A percentile compares a stretch with the other conserved stretches of the same genome.
Evolutionary conservation across 1,139 yeast species (phyloP).

Genomic region (Candida pseudocylindracea): DNA sequence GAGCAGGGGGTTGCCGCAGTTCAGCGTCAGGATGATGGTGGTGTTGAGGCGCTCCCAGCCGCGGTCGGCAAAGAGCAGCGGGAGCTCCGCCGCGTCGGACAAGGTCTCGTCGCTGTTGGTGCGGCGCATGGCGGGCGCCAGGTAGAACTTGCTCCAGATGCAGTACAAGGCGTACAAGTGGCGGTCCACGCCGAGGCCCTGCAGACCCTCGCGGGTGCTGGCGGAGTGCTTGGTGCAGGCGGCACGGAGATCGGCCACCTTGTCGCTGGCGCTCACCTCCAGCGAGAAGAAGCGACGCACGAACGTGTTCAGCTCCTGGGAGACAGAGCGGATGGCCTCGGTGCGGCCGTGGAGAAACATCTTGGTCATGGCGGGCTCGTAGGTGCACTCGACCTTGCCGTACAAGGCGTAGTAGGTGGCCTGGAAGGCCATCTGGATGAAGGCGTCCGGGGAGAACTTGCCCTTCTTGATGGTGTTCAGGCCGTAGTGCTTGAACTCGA

Average conservation of each 20-base stretch:
- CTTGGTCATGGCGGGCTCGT: slow-evolving; percentile 94
- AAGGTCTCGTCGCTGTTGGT: slow-evolving; percentile 1
- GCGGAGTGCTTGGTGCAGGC: slow-evolving; percentile 55
- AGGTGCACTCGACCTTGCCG: slow-evolving; percentile 84
- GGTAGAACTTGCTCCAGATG: slow-evolving; percentile 65
- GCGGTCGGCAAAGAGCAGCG: slow-evolving; percentile 37
- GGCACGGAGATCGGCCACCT: slow-evolving; percentile 32
- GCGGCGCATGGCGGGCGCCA: slow-evolving; percentile 3
- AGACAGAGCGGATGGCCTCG: slow-evolving; percentile 74
- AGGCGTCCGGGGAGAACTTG: slow-evolving; percentile 89
- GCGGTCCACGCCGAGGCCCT: slow-evolving; percentile 77
- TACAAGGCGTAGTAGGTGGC: slow-evolving; percentile 81
- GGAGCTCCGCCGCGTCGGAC: slow-evolving; percentile 3
- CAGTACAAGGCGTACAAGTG: slow-evolving; percentile 75
- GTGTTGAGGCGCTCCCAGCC: slow-evolving; percentile 45
- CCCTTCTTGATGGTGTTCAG: slow-evolving; percentile 58
- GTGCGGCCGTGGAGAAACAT: slow-evolving; percentile 75
- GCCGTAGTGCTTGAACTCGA: slow-evolving; percentile 63
- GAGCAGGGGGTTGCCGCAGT: slow-evolving; percentile 65
- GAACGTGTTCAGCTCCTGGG: slow-evolving; percentile 58
- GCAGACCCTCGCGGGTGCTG: slow-evolving; percentile 46
- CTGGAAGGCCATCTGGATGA: slow-evolving; percentile 86
- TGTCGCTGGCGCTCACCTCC: slow-evolving; percentile 30
- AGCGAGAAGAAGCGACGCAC: slow-evolving; percentile 73
- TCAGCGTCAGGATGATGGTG: slow-evolving; percentile 18